Conservation (phyloP, 2,329 filamentous ascomycete species). For the Triangularia verruculosa region DNA sequence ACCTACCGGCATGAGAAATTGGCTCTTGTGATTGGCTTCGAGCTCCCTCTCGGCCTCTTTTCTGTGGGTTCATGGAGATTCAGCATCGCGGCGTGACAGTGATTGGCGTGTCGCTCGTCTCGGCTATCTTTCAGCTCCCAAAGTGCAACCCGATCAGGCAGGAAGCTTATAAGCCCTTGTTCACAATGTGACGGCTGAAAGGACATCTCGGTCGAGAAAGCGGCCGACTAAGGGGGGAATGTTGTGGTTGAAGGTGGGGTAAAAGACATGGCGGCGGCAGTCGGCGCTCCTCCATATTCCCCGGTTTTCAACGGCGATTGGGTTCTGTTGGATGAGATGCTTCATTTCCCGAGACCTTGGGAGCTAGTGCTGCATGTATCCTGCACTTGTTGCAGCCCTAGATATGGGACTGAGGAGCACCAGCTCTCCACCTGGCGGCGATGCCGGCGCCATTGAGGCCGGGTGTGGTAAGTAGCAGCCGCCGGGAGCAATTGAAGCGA, state of each 20-base stretch:
- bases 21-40: conserved; percentile 11
- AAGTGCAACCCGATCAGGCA: conserved; percentile 16
- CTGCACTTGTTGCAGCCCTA: not conserved
- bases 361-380: not conserved
- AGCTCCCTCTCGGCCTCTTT: conserved; percentile 1
- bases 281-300: not conserved
- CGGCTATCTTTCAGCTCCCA: conserved; percentile 20
- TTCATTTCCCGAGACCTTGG: not conserved
- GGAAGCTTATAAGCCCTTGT: conserved; percentile 11
- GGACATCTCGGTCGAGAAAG: conserved; percentile 1
- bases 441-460: conserved; percentile 8
- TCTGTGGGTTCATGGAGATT: conserved; percentile 2
- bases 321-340: not conserved
- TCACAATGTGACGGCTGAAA: conserved; percentile 10
- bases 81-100: conserved; percentile 1
- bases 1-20: conserved; percentile 8
- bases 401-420: conserved; percentile 1
- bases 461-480: not conserved
- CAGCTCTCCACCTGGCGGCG: conserved; percentile 16
- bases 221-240: not conserved
- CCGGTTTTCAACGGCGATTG: conserved; percentile 6
- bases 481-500: not conserved
- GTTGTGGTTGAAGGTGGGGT: conserved; percentile 4
- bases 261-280: not conserved
- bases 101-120: conserved; percentile 14